A percentile compares a stretch with the other conserved stretches of the same genome.
phyloP scores from a whole-genome alignment of 805 yeast genomes.

The Teunomyces funiuensis region DNA sequence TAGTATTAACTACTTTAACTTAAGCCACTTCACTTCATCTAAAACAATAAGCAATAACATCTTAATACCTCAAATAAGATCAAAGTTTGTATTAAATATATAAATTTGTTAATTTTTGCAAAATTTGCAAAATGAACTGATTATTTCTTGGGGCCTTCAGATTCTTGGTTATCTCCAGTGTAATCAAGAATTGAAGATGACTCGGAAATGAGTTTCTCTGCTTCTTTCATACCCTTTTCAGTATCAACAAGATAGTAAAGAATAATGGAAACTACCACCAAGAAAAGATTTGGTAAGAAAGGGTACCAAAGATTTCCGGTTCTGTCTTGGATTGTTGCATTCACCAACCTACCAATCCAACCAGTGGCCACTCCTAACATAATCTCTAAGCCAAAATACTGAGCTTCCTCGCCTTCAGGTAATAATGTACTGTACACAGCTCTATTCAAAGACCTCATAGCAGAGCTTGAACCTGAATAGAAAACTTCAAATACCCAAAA shows the following conservation, averaged over 20 bases:
- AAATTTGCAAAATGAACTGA: no score
- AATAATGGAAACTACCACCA: conserved; percentile 24
- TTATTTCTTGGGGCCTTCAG: no score
- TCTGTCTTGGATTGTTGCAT: conserved; percentile 40
- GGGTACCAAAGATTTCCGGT: conserved; percentile 38
- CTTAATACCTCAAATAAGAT: no score
- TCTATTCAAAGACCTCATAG: conserved; percentile 37
- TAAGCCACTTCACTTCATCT: no score
- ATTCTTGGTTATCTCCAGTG: no score
- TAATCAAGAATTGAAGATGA: background rate
- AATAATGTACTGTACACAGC: conserved; percentile 36
- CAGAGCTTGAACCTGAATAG: conserved; percentile 34
- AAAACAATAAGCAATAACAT: no score
- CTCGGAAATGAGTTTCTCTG: conserved; percentile 13
- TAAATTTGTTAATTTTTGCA: no score
- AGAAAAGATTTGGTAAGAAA: conserved; percentile 33
- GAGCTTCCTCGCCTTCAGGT: conserved; percentile 44
- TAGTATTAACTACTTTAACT: no score
- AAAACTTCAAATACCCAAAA: conserved; percentile 42
- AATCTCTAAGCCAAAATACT: conserved; percentile 42
- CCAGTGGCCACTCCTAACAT: conserved; percentile 42
- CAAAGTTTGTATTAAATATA: no score
- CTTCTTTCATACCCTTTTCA: conserved; percentile 31
- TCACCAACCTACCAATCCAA: conserved; percentile 41
- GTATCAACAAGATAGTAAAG: conserved; percentile 28